These are phyloP conservation scores for Arthromyces matolae DNA, from an alignment of 768 basidiomycete species.

Conservation along the genomic window DNA sequence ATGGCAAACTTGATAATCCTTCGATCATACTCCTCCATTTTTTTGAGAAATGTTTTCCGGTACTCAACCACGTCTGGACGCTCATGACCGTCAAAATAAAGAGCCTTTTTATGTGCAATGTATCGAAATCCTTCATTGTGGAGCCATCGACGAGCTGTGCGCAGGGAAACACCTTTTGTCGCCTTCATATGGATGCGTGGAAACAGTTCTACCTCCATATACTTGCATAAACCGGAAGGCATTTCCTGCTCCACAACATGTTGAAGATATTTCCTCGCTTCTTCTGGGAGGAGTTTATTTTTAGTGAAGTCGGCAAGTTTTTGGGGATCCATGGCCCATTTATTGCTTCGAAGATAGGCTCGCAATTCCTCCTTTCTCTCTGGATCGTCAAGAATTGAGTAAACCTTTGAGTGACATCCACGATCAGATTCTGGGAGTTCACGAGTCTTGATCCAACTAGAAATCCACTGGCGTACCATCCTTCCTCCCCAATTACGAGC, in stretches of 20 bases:
- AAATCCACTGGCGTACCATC: background rate
- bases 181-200: constrained; percentile 26
- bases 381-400: constrained; percentile 27
- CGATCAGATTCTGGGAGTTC: constrained; percentile 22
- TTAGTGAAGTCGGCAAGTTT: constrained; percentile 29
- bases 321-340: constrained; percentile 33
- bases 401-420: constrained; percentile 26
- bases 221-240: constrained; percentile 28
- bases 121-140: constrained; percentile 26
- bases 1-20: constrained; percentile 19
- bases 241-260: constrained; percentile 29
- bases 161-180: constrained; percentile 26
- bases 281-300: constrained; percentile 22
- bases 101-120: constrained; percentile 24
- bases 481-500: constrained; percentile 8
- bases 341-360: constrained; percentile 28
- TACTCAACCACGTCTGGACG: constrained; percentile 32
- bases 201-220: constrained; percentile 31
- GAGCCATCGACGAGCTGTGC: constrained; percentile 29
- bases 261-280: constrained; percentile 25
- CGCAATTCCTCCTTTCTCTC: constrained; percentile 23
- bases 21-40: constrained; percentile 17
- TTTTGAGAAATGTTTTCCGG: constrained; percentile 28
- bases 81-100: constrained; percentile 37
- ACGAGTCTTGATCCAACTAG: constrained; percentile 20